Evolutionary conservation across 2,329 filamentous ascomycete species (phyloP).

Genomic region (Thelonectria discophora): DNA sequence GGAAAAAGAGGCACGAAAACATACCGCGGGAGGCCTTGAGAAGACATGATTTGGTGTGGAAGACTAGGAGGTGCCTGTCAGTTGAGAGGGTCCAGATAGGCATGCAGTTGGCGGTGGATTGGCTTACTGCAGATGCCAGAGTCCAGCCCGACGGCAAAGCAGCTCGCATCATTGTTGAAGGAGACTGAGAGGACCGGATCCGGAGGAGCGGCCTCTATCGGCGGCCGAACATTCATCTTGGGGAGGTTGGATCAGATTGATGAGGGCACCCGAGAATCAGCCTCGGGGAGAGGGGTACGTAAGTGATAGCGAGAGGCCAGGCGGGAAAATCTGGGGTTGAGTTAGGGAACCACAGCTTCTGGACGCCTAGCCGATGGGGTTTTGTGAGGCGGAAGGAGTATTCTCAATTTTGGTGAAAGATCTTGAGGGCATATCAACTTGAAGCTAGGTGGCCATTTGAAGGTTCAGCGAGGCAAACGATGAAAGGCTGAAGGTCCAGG

Average conservation of each 20-base stretch:
- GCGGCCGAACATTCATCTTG: conserved; percentile 86
- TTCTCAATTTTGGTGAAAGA: neutral
- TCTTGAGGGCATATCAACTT: conserved; percentile 9
- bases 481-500: too few relatives aligned
- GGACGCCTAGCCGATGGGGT: conserved; percentile 9
- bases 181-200: conserved; percentile 82
- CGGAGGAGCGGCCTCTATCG: conserved; percentile 79
- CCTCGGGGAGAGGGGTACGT: conserved; percentile 16
- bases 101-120: conserved; percentile 12
- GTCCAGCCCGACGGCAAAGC: conserved; percentile 87
- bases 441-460: too few relatives aligned
- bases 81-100: conserved; percentile 16
- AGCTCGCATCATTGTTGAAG: conserved; percentile 86
- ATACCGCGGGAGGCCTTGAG: conserved; percentile 65
- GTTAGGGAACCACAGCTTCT: conserved; percentile 7
- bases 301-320: conserved; percentile 18
- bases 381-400: neutral
- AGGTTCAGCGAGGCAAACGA: too few relatives aligned
- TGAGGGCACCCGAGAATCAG: conserved; percentile 17
- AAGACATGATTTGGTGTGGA: conserved; percentile 76
- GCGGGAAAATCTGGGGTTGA: conserved; percentile 18
- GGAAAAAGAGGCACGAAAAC: neutral
- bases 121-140: conserved; percentile 82
- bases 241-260: conserved; percentile 15
- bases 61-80: conserved; percentile 61